These are phyloP conservation scores for Colletotrichum orchidophilum DNA, from an alignment of 2,329 filamentous ascomycete species.

Conservation along the genomic window DNA sequence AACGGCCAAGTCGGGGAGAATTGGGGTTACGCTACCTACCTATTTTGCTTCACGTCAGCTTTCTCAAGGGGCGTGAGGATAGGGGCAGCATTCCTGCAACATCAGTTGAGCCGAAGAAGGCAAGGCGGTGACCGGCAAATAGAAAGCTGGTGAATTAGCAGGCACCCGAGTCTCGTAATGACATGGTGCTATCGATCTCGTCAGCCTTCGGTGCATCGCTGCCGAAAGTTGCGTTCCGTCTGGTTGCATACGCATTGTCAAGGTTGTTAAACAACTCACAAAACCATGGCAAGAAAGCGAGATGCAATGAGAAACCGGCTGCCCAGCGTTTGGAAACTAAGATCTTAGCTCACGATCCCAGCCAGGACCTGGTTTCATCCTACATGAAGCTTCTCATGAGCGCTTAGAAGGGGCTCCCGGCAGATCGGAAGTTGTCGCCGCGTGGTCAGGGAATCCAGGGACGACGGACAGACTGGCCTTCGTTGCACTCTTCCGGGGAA, in stretches of 20 bases:
- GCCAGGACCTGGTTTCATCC: not conserved
- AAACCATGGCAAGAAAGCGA: not conserved
- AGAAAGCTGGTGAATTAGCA: not conserved
- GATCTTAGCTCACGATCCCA: not conserved
- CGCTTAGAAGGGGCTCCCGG: not conserved
- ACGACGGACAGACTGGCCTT: constrained; percentile 29
- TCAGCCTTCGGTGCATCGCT: not conserved
- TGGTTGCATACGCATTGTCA: not conserved
- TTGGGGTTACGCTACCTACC: constrained; percentile 35
- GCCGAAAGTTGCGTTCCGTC: not conserved
- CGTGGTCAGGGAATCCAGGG: not conserved
- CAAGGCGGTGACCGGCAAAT: not conserved
- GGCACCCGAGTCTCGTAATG: not conserved
- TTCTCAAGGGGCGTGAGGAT: constrained; percentile 14
- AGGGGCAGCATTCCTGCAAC: not conserved
- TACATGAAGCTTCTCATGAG: not conserved
- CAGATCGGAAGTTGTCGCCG: constrained; percentile 22
- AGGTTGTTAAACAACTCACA: not conserved
- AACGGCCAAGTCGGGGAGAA: constrained; percentile 33
- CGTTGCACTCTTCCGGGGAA: not conserved
- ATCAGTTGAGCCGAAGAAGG: not conserved
- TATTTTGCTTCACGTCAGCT: not conserved
- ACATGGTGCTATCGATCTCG: not conserved
- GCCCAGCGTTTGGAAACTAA: not conserved
- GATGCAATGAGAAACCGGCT: not conserved